phyloP scores from a whole-genome alignment of 768 basidiomycete genomes.

The Psilocybe sp. region DNA sequence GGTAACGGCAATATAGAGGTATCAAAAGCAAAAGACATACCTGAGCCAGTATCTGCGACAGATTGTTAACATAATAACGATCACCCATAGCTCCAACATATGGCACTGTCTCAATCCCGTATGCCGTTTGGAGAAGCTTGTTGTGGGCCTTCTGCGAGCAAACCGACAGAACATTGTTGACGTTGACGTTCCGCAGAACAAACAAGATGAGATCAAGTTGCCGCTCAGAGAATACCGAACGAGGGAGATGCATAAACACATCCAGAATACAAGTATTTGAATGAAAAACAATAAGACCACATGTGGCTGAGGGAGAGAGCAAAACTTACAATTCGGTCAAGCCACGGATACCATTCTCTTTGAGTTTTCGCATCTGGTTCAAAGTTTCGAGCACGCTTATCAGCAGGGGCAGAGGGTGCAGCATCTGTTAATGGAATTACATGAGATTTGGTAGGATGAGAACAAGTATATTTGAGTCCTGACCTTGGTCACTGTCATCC shows the following conservation, averaged over 20 bases:
- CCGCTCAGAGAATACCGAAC: slow-evolving; percentile 25
- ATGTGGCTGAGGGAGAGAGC: not conserved
- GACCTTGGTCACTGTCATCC: not conserved
- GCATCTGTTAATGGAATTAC: too few species aligned
- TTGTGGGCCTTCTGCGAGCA: slow-evolving; percentile 11
- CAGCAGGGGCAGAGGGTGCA: too few species aligned
- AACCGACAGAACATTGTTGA: slow-evolving; percentile 19
- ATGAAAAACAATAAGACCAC: too few species aligned
- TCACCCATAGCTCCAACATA: slow-evolving; percentile 30
- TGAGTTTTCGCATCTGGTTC: not conserved
- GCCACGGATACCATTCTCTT: slow-evolving; percentile 14
- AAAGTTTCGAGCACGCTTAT: too few species aligned
- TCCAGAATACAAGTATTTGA: slow-evolving; percentile 26
- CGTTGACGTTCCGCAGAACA: slow-evolving; percentile 19
- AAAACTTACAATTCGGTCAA: slow-evolving; percentile 13
- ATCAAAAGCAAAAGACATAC: slow-evolving; percentile 11
- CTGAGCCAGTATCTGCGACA: slow-evolving; percentile 29
- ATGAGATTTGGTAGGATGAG: not conserved
- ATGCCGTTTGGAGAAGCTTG: slow-evolving; percentile 10
- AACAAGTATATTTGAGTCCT: not conserved
- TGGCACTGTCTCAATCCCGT: slow-evolving; percentile 24
- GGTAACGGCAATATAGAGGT: not conserved
- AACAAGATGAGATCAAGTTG: slow-evolving; percentile 27
- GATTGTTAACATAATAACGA: slow-evolving; percentile 27
- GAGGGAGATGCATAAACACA: slow-evolving; percentile 27